These are phyloP conservation scores for Pinus albicaulis DNA, from an alignment of 75 land plant species.

Conservation along the genomic window DNA sequence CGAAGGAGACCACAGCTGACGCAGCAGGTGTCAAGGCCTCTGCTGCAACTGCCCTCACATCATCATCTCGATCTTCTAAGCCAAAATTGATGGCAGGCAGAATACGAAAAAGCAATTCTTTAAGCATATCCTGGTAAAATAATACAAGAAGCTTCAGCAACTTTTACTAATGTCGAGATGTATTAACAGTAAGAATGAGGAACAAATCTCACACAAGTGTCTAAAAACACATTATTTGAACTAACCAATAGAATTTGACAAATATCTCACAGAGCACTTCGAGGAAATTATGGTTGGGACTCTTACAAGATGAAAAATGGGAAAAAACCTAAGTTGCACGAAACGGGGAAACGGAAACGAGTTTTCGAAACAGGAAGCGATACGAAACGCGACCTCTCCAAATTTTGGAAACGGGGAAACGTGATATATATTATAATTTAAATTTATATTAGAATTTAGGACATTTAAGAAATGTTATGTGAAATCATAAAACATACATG, in stretches of 20 bases:
- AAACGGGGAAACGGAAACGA: no score
- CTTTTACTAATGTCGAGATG: neutral
- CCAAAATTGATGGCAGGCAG: constrained; percentile 96
- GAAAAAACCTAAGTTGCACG: no score
- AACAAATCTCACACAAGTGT: neutral
- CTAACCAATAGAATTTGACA: neutral
- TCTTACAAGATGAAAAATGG: neutral
- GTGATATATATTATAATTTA: no score
- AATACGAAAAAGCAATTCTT: constrained; percentile 67
- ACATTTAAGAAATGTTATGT: no score
- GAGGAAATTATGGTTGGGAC: neutral
- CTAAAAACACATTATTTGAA: neutral
- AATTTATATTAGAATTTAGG: no score
- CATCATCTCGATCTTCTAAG: constrained; percentile 97
- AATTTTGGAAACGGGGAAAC: no score
- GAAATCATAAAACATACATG: no score
- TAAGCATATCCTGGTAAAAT: constrained; percentile 78
- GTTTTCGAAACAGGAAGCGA: no score
- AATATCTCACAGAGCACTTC: neutral
- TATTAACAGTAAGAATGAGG: neutral
- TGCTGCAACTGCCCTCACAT: constrained; percentile 99
- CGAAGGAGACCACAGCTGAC: constrained; percentile 57
- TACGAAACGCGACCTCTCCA: no score
- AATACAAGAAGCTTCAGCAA: neutral
- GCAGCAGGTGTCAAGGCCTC: constrained; percentile 96